Evolutionary conservation across 805 yeast genomes (phyloP).

Genomic region (Saitoella complicata): DNA sequence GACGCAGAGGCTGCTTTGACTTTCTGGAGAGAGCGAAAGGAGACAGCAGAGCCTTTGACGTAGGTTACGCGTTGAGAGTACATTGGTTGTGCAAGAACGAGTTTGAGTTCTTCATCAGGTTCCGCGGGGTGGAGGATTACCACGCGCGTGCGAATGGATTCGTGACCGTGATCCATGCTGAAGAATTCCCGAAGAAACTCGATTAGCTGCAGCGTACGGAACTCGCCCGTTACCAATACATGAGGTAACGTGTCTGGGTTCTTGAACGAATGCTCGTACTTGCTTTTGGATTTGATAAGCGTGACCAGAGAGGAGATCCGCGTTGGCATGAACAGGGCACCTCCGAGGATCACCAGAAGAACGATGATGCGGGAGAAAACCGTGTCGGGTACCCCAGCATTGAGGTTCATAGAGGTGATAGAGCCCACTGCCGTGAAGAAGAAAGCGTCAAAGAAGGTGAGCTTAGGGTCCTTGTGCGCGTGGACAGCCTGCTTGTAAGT

Average conservation of each 20-base stretch:
- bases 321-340: conserved; percentile 6
- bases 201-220: conserved; percentile 4
- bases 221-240: conserved; percentile 5
- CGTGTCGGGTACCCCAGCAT: conserved; percentile 6
- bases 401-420: conserved; percentile 3
- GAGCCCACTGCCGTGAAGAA: conserved; percentile 8
- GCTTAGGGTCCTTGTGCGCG: conserved; percentile 1
- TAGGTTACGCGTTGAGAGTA: conserved; percentile 5
- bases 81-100: conserved; percentile 1
- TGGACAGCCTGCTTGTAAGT: conserved; percentile 2
- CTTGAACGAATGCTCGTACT: conserved; percentile 3
- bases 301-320: conserved; percentile 3
- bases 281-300: conserved; percentile 6
- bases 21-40: conserved; percentile 4
- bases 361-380: conserved; percentile 4
- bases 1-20: conserved; percentile 2
- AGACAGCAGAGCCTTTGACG: conserved; percentile 4
- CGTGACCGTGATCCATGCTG: conserved; percentile 8
- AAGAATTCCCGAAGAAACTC: conserved; percentile 4
- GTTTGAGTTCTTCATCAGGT: conserved; percentile 2
- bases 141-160: conserved; percentile 3
- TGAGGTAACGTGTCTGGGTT: conserved; percentile 1
- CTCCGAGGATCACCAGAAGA: conserved; percentile 5
- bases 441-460: conserved; percentile 7
- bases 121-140: conserved; percentile 4